Conservation (phyloP, 129 eudicot species). For the Flaveria brownii region DNA sequence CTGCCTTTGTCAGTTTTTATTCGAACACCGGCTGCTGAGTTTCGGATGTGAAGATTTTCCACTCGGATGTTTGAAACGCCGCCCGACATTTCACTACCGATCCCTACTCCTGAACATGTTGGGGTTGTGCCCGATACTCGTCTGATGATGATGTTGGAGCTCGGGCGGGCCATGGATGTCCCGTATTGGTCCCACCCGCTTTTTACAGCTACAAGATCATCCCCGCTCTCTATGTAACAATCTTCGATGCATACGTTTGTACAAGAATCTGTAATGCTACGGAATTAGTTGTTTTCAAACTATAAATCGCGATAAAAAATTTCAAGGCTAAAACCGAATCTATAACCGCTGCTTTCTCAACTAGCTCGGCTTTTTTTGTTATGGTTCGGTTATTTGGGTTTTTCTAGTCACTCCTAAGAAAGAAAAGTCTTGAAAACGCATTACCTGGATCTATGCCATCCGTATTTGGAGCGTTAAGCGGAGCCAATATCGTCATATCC, state of each 20-base stretch:
- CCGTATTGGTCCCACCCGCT: slow-evolving; percentile 99
- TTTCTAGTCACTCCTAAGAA: neutral
- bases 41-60: slow-evolving; percentile 65
- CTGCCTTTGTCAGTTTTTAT: slow-evolving; percentile 88
- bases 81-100: slow-evolving; percentile 99
- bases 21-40: slow-evolving; percentile 92
- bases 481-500: slow-evolving; percentile 95
- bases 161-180: slow-evolving; percentile 68
- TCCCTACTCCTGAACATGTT: slow-evolving; percentile 95
- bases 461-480: slow-evolving; percentile 89
- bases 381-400: no score
- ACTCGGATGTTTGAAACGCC: slow-evolving; percentile 66
- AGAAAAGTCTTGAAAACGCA: neutral
- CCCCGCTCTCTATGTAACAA: slow-evolving; percentile 96
- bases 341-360: no score
- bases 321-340: neutral
- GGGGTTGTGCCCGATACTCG: slow-evolving; percentile 97
- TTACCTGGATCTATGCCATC: slow-evolving; percentile 98
- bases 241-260: slow-evolving; percentile 85
- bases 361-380: no score
- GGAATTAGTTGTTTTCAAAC: neutral
- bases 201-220: slow-evolving; percentile 90
- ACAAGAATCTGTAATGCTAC: slow-evolving; percentile 69
- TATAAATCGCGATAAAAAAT: neutral
- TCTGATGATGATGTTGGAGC: slow-evolving; percentile 71